These are phyloP conservation scores for Leptosphaerulina australis DNA, from an alignment of 2,329 filamentous ascomycete genomes.

Conservation along the genomic window DNA sequence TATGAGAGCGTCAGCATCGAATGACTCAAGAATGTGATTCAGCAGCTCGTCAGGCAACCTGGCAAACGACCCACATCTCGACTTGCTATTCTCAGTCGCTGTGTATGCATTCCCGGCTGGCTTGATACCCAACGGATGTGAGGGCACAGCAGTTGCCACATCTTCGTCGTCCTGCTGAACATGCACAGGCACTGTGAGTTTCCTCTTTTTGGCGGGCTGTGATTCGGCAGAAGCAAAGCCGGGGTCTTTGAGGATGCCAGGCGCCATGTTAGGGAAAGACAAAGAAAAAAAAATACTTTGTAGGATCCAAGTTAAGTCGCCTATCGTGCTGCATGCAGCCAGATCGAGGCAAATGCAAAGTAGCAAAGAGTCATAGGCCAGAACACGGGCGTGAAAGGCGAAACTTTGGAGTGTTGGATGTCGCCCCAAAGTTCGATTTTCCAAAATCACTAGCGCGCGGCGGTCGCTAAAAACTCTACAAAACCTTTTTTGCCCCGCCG, in stretches of 20 bases:
- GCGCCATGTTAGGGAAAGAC: slow-evolving; percentile 37
- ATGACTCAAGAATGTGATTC: slow-evolving; percentile 73
- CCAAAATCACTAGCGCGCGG: slow-evolving; percentile 16
- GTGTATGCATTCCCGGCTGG: slow-evolving; percentile 84
- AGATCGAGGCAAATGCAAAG: slow-evolving; percentile 2
- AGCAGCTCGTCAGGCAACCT: slow-evolving; percentile 81
- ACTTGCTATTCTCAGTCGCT: slow-evolving; percentile 68
- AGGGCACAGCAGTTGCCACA: slow-evolving; percentile 66
- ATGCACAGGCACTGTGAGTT: slow-evolving; percentile 31
- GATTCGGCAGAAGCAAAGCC: slow-evolving; percentile 35
- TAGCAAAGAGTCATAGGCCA: slow-evolving; percentile 10
- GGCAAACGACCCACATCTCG: slow-evolving; percentile 68
- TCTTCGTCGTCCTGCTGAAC: slow-evolving; percentile 34
- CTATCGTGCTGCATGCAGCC: slow-evolving; percentile 8
- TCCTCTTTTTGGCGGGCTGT: slow-evolving; percentile 46
- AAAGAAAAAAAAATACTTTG: slow-evolving; percentile 7
- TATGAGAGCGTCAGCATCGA: slow-evolving; percentile 68
- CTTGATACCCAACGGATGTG: slow-evolving; percentile 83
- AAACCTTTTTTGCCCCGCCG: slow-evolving; percentile 25
- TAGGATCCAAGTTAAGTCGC: slow-evolving; percentile 14
- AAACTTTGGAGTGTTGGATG: slow-evolving; percentile 7
- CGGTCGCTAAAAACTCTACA: slow-evolving; percentile 24
- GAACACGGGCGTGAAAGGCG: slow-evolving; percentile 8
- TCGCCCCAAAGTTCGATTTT: slow-evolving; percentile 8
- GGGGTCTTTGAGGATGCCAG: slow-evolving; percentile 39